phyloP scores from a whole-genome alignment of 495 filamentous ascomycete genomes.

The Penicillium nucicola region DNA sequence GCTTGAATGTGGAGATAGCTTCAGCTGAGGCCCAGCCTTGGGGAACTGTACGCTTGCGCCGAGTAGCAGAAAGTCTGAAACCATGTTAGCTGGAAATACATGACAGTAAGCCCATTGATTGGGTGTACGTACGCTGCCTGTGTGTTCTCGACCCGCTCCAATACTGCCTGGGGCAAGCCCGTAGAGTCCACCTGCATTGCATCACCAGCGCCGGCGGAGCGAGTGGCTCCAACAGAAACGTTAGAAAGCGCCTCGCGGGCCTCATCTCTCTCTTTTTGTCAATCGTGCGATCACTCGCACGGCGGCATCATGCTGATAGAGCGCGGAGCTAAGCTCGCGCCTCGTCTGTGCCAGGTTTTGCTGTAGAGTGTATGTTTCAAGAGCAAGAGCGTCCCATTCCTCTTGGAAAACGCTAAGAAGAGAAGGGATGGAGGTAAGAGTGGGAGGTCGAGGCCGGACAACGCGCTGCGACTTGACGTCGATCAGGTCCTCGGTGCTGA shows the following conservation, averaged over 20 bases:
- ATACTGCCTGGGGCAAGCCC: constrained; percentile 66
- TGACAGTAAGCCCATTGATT: not conserved
- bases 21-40: constrained; percentile 80
- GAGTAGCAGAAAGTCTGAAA: constrained; percentile 71
- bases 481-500: constrained; percentile 82
- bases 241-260: constrained; percentile 88
- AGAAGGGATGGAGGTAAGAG: constrained; percentile 95
- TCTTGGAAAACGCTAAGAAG: constrained; percentile 95
- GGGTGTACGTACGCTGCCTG: constrained; percentile 65
- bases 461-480: constrained; percentile 78
- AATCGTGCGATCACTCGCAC: constrained; percentile 88
- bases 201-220: constrained; percentile 60
- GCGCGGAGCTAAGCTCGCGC: constrained; percentile 87
- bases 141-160: constrained; percentile 71
- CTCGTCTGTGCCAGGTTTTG: constrained; percentile 85
- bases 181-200: constrained; percentile 87
- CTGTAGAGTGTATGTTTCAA: constrained; percentile 85
- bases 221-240: constrained; percentile 64
- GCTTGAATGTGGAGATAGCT: constrained; percentile 63
- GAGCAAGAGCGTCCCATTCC: constrained; percentile 92
- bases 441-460: constrained; percentile 86
- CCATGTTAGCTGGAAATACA: not conserved
- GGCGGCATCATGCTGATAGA: constrained; percentile 96
- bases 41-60: constrained; percentile 84
- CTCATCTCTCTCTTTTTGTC: constrained; percentile 84